These are phyloP conservation scores for Suhomyces taliae DNA, from an alignment of 1,139 yeast species.

Conservation along the genomic window DNA sequence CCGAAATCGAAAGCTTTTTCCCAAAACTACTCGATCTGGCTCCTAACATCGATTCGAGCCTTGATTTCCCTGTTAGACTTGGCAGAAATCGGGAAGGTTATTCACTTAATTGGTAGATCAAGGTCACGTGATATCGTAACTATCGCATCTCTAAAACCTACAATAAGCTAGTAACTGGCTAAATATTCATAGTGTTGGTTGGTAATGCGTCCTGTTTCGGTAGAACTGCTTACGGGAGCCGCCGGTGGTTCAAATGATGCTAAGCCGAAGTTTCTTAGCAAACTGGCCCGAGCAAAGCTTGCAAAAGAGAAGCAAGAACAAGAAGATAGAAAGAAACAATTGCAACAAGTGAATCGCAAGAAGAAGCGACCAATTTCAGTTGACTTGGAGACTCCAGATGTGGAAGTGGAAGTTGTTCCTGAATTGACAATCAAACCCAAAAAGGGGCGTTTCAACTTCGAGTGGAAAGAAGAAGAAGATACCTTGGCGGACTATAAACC, in stretches of 20 bases:
- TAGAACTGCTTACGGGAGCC: constrained; percentile 42
- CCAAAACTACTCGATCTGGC: no score
- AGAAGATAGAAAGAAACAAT: constrained; percentile 15
- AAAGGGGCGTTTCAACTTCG: constrained; percentile 56
- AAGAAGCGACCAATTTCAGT: constrained; percentile 5
- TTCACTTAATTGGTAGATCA: no score
- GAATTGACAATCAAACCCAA: constrained; percentile 1
- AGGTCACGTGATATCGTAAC: not conserved
- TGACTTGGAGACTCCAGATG: constrained; percentile 4
- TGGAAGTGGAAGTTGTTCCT: not conserved
- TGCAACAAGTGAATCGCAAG: constrained; percentile 1
- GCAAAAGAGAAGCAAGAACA: constrained; percentile 22
- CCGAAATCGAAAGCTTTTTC: no score
- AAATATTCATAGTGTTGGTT: no score
- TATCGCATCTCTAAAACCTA: no score
- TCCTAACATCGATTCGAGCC: no score
- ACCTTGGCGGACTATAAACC: constrained; percentile 51
- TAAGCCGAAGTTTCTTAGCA: constrained; percentile 52
- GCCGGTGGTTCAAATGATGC: constrained; percentile 13
- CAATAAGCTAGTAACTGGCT: no score
- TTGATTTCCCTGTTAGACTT: no score
- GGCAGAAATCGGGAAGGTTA: no score
- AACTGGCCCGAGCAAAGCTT: constrained; percentile 43
- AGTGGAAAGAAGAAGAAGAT: constrained; percentile 63
- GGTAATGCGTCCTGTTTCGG: constrained; percentile 29